Percentiles rank a stretch among this genome's conserved stretches.
These are phyloP conservation scores for Entoloma clypeatum DNA, from an alignment of 1,284 basidiomycete genomes.

Conservation along the genomic window DNA sequence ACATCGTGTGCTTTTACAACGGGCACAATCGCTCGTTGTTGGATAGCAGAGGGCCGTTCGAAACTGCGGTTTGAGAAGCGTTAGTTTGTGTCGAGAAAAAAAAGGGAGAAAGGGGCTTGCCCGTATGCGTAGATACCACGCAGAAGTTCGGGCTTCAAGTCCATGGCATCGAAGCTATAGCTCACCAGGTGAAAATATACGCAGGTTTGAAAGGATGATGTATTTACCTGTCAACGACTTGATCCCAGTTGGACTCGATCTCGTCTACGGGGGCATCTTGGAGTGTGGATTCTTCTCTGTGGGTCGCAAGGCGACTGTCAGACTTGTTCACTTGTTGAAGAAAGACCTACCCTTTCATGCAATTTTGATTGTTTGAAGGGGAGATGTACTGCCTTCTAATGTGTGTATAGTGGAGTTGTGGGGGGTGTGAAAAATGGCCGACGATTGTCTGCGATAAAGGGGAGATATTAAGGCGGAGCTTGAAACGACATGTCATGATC, in stretches of 20 bases:
- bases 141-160: slow-evolving; percentile 82
- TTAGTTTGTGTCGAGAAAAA: background rate
- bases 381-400: slow-evolving; percentile 28
- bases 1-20: slow-evolving; percentile 81
- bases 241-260: slow-evolving; percentile 97
- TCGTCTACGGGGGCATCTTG: slow-evolving; percentile 50
- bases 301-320: slow-evolving; percentile 6
- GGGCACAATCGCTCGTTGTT: slow-evolving; percentile 83
- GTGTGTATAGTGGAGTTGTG: slow-evolving; percentile 19
- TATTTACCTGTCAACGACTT: slow-evolving; percentile 82
- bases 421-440: slow-evolving; percentile 8
- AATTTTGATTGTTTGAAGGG: slow-evolving; percentile 25
- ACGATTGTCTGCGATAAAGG: slow-evolving; percentile 16
- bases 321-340: background rate
- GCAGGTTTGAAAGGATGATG: slow-evolving; percentile 15
- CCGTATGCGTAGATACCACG: slow-evolving; percentile 89
- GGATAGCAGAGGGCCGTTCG: slow-evolving; percentile 83
- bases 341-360: slow-evolving; percentile 24
- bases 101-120: slow-evolving; percentile 37
- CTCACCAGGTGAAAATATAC: no score
- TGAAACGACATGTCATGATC: slow-evolving; percentile 2
- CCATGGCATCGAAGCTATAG: slow-evolving; percentile 97
- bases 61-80: slow-evolving; percentile 45
- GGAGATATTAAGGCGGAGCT: slow-evolving; percentile 17
- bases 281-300: slow-evolving; percentile 67